Evolutionary conservation across 2,329 filamentous ascomycete genomes (phyloP).

Genomic region (Beauveria sp.): DNA sequence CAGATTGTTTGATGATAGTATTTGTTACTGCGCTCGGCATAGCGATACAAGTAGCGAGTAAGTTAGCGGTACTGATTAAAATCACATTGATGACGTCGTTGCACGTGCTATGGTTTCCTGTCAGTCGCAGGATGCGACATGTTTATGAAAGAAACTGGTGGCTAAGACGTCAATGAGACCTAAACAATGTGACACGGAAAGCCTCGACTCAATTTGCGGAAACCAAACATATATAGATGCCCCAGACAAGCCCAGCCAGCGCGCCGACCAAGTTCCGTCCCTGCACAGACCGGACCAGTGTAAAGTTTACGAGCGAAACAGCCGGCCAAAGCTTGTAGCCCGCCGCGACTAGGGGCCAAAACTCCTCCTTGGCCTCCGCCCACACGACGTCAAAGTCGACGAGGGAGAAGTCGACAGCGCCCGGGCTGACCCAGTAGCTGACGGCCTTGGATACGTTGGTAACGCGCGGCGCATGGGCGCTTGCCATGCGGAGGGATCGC

Average conservation of each 20-base stretch:
- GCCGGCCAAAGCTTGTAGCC: constrained; percentile 64
- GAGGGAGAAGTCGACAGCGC: constrained; percentile 34
- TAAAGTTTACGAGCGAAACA: constrained; percentile 63
- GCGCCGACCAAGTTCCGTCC: constrained; percentile 63
- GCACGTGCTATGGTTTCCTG: not conserved
- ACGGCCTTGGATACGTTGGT: constrained; percentile 28
- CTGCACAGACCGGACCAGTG: constrained; percentile 61
- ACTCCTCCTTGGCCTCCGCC: constrained; percentile 43
- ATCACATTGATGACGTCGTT: not conserved
- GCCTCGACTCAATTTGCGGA: constrained; percentile 25
- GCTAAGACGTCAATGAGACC: no score
- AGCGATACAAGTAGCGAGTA: not conserved
- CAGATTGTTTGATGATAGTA: not conserved
- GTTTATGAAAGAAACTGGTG: not conserved
- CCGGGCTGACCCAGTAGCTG: constrained; percentile 29
- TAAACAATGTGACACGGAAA: not conserved
- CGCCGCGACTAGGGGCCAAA: constrained; percentile 57
- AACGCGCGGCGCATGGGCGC: constrained; percentile 32
- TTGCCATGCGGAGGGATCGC: constrained; percentile 46
- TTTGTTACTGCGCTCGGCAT: not conserved
- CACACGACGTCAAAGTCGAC: constrained; percentile 40
- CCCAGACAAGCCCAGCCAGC: constrained; percentile 65
- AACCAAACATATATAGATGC: constrained; percentile 64
- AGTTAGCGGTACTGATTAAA: not conserved
- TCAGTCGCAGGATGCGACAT: not conserved